Percentiles rank a stretch among this genome's conserved stretches.
These are phyloP conservation scores for Exophiala oligosperma DNA, from an alignment of 2,329 filamentous ascomycete genomes.

Conservation along the genomic window DNA sequence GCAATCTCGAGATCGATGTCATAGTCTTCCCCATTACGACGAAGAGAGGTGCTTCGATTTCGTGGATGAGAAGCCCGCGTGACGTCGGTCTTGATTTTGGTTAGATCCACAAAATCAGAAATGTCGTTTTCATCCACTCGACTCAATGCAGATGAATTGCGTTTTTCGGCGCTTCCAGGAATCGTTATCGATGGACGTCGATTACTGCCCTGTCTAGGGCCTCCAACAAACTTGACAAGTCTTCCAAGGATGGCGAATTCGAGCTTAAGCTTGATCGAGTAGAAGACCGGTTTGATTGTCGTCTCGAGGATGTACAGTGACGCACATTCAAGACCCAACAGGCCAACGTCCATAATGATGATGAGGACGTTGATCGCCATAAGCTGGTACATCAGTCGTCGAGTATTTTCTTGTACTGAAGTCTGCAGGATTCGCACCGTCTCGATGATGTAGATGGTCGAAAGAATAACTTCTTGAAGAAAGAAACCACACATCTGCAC, in stretches of 20 bases:
- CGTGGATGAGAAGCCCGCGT: slow-evolving; percentile 37
- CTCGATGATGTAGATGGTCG: slow-evolving; percentile 55
- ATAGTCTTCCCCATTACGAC: slow-evolving; percentile 3
- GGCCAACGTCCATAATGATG: slow-evolving; percentile 46
- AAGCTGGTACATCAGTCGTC: slow-evolving; percentile 51
- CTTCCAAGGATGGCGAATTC: slow-evolving; percentile 51
- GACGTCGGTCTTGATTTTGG: slow-evolving; percentile 43
- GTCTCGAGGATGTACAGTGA: slow-evolving; percentile 49
- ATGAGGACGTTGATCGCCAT: slow-evolving; percentile 51
- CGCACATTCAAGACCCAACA: slow-evolving; percentile 46
- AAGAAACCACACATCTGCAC: slow-evolving; percentile 59
- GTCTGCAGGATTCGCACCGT: slow-evolving; percentile 52
- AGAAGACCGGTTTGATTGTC: slow-evolving; percentile 48
- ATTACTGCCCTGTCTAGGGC: slow-evolving; percentile 1
- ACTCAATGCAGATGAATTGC: slow-evolving; percentile 4
- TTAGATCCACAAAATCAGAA: slow-evolving; percentile 48
- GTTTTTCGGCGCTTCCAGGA: slow-evolving; percentile 7
- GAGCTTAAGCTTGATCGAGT: slow-evolving; percentile 53
- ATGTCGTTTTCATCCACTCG: slow-evolving; percentile 34
- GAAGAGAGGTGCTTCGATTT: slow-evolving; percentile 8
- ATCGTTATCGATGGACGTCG: slow-evolving; percentile 2
- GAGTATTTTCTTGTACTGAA: slow-evolving; percentile 43
- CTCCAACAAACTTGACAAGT: slow-evolving; percentile 42
- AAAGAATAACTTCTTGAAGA: slow-evolving; percentile 57
- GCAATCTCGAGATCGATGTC: slow-evolving; percentile 25